A percentile compares a stretch with the other conserved stretches of the same genome.
Evolutionary conservation across 192 early-diverging fungal genomes (phyloP).

Genomic region (Mortierella claussenii): DNA sequence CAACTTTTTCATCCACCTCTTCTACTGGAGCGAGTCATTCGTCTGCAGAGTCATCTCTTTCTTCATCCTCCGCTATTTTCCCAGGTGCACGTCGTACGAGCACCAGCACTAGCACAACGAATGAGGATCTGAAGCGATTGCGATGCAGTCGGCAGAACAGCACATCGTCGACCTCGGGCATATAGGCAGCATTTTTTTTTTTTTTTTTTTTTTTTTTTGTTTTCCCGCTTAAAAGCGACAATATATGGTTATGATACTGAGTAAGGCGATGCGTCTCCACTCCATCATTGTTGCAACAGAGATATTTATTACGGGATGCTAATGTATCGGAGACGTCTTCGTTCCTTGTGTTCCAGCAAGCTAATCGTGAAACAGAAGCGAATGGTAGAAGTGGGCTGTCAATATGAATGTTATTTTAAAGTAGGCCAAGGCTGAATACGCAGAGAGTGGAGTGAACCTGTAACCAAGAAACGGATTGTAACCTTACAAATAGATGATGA

Average conservation of each 20-base stretch:
- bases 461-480: neutral
- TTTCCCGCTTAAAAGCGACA: too few species aligned
- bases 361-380: neutral
- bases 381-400: neutral
- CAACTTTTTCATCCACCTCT: slow-evolving; percentile 25
- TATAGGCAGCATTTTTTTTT: slow-evolving; percentile 2
- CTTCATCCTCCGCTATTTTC: slow-evolving; percentile 36
- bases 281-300: too few species aligned
- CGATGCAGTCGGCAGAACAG: slow-evolving; percentile 50
- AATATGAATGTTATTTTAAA: neutral
- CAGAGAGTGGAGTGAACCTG: too few species aligned
- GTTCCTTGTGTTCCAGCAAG: slow-evolving; percentile 9
- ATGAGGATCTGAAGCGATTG: slow-evolving; percentile 48
- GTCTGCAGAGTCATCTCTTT: slow-evolving; percentile 14
- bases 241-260: too few species aligned
- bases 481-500: slow-evolving; percentile 43
- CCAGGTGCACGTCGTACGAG: slow-evolving; percentile 49
- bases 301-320: slow-evolving; percentile 29
- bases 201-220: slow-evolving; percentile 7
- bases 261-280: too few species aligned
- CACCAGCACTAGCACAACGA: slow-evolving; percentile 43
- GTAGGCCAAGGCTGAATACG: neutral
- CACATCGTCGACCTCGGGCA: slow-evolving; percentile 24
- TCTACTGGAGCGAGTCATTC: slow-evolving; percentile 14
- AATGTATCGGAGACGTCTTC: slow-evolving; percentile 36